Evolutionary conservation across 768 basidiomycete species (phyloP).

Genomic region (Tricholoma terreum): DNA sequence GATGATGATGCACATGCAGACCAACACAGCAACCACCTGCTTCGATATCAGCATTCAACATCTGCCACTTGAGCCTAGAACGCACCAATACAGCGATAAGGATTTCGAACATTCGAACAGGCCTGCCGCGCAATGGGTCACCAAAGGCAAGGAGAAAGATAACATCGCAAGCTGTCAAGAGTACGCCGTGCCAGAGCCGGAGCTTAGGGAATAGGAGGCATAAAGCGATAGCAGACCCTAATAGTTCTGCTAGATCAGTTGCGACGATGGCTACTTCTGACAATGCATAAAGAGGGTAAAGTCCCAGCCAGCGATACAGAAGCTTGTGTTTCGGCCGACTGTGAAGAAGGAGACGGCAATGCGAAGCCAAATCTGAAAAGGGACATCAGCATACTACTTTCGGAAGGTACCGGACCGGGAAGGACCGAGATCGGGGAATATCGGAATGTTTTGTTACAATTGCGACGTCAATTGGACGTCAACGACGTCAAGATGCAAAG

Average conservation of each 20-base stretch:
- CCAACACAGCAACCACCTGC: constrained; percentile 67
- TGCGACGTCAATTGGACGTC: neutral
- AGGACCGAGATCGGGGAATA: neutral
- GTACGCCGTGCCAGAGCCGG: constrained; percentile 66
- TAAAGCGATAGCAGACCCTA: constrained; percentile 80
- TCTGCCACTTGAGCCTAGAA: neutral
- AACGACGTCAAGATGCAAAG: neutral
- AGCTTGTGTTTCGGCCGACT: constrained; percentile 58
- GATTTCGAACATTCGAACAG: constrained; percentile 66
- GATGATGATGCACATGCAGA: constrained; percentile 78
- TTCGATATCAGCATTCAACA: constrained; percentile 1
- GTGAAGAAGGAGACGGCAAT: constrained; percentile 63
- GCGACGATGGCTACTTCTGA: constrained; percentile 72
- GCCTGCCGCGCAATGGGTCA: constrained; percentile 64
- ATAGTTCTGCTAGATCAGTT: constrained; percentile 78
- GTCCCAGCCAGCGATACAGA: constrained; percentile 53
- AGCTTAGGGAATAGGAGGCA: constrained; percentile 69
- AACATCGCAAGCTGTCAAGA: constrained; percentile 69
- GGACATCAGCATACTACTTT: constrained; percentile 1
- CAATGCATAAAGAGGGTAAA: constrained; percentile 64
- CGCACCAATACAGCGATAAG: constrained; percentile 61
- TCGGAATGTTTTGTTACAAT: neutral
- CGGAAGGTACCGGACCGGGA: neutral
- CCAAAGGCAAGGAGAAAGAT: constrained; percentile 66
- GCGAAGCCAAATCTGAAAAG: constrained; percentile 44